Evolutionary conservation across 768 basidiomycete species (phyloP).

Genomic region (Macrocybe gigantea): DNA sequence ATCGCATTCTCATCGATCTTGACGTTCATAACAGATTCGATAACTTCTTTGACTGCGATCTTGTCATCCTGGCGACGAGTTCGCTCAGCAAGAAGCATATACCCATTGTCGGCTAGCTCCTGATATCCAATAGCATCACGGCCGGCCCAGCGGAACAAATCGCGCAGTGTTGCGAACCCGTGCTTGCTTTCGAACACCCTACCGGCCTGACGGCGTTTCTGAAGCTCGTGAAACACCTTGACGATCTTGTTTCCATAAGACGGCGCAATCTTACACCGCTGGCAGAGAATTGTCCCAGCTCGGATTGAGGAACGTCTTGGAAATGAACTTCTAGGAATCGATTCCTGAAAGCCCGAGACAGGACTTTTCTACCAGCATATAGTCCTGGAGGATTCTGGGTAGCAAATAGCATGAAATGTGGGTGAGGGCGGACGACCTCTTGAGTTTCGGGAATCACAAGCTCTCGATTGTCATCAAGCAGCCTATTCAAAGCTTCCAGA

Average conservation of each 20-base stretch:
- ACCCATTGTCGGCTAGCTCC: constrained; percentile 92
- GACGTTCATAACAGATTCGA: constrained; percentile 87
- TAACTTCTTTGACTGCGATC: constrained; percentile 82
- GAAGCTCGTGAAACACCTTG: constrained; percentile 85
- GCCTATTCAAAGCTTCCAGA: constrained; percentile 91
- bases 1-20: constrained; percentile 65
- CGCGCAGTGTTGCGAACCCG: constrained; percentile 93
- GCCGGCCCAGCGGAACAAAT: constrained; percentile 96
- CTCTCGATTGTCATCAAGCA: constrained; percentile 97
- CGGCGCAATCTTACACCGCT: constrained; percentile 88
- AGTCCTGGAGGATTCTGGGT: constrained; percentile 97
- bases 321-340: constrained; percentile 98
- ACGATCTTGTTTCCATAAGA: constrained; percentile 92
- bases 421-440: constrained; percentile 89
- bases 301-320: constrained; percentile 90
- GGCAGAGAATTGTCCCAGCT: constrained; percentile 89
- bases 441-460: constrained; percentile 93
- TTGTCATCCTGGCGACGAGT: constrained; percentile 83
- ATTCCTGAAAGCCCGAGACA: constrained; percentile 95
- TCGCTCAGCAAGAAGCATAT: constrained; percentile 95
- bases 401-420: constrained; percentile 96
- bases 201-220: constrained; percentile 83
- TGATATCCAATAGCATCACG: constrained; percentile 86
- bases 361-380: constrained; percentile 90
- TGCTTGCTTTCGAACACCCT: constrained; percentile 98